These are phyloP conservation scores for Xanthoceras sorbifolium DNA, from an alignment of 345 rosid genomes.

Conservation along the genomic window DNA sequence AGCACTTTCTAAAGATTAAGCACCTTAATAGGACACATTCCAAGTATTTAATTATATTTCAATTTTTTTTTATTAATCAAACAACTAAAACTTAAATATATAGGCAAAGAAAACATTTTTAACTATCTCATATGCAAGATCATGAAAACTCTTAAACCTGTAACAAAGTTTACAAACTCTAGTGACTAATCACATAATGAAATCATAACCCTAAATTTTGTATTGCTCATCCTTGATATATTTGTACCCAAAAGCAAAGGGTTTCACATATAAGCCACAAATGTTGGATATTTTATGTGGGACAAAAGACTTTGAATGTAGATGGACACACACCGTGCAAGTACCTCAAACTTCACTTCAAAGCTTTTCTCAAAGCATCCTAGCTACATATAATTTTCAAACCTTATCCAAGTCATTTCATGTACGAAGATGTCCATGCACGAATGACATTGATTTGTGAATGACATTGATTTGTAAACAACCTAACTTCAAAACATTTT, in stretches of 20 bases:
- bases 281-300: not conserved
- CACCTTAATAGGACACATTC: too few relatives aligned
- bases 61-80: too few relatives aligned
- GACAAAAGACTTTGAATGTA: not conserved
- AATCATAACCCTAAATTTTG: too few relatives aligned
- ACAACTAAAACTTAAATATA: too few relatives aligned
- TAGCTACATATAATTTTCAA: not conserved
- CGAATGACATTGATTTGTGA: too few relatives aligned
- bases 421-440: not conserved
- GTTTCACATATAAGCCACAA: not conserved
- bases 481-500: conserved; percentile 16
- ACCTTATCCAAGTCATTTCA: conserved; percentile 15
- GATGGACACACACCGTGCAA: not conserved
- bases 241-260: not conserved
- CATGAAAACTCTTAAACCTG: too few relatives aligned
- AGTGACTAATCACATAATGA: too few relatives aligned
- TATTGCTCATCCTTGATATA: too few relatives aligned
- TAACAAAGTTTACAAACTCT: too few relatives aligned
- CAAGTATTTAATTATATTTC: too few relatives aligned
- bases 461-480: conserved; percentile 9
- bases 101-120: not conserved
- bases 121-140: not conserved
- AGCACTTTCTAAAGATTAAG: too few relatives aligned
- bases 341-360: not conserved
- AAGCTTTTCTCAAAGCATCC: not conserved